These are phyloP conservation scores for Fusarium graminum DNA, from an alignment of 2,329 filamentous ascomycete species.

Conservation along the genomic window DNA sequence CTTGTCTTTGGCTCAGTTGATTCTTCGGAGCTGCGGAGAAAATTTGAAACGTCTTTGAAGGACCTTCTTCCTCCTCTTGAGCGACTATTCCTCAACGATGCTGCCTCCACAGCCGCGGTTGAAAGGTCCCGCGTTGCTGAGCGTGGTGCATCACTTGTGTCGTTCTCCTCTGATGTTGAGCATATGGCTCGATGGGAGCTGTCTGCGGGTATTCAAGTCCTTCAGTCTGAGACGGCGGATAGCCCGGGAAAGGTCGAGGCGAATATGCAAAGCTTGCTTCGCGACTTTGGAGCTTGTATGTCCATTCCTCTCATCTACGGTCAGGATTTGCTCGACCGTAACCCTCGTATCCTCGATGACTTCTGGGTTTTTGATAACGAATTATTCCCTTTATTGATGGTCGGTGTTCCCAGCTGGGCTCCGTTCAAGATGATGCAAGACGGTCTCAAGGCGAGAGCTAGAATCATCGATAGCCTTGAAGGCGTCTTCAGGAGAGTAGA, in stretches of 20 bases:
- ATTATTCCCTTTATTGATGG: slow-evolving; percentile 37
- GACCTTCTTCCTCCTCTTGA: slow-evolving; percentile 34
- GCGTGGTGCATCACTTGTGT: slow-evolving; percentile 33
- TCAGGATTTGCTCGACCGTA: slow-evolving; percentile 36
- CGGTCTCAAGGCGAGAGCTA: slow-evolving; percentile 32
- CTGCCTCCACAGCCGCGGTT: slow-evolving; percentile 35
- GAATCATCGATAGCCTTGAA: slow-evolving; percentile 25
- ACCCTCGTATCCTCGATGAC: slow-evolving; percentile 33
- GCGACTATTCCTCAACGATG: slow-evolving; percentile 40
- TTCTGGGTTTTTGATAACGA: slow-evolving; percentile 46
- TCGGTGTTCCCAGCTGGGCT: slow-evolving; percentile 40
- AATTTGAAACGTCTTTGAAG: slow-evolving; percentile 17
- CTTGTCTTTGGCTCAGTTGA: slow-evolving; percentile 35
- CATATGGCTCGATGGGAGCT: slow-evolving; percentile 39
- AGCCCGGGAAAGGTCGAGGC: slow-evolving; percentile 9
- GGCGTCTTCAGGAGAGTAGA: slow-evolving; percentile 19
- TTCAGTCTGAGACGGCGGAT: background rate
- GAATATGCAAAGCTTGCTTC: slow-evolving; percentile 22
- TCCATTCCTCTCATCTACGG: slow-evolving; percentile 43
- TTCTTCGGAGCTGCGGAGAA: slow-evolving; percentile 13
- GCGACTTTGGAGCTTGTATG: slow-evolving; percentile 46
- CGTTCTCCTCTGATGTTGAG: slow-evolving; percentile 20
- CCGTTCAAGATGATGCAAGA: slow-evolving; percentile 37
- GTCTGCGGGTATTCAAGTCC: slow-evolving; percentile 20
- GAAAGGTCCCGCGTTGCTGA: slow-evolving; percentile 27